Evolutionary conservation across 495 filamentous ascomycete species (phyloP), one percentile per base, ranked within the genome.

Genomic region (Trichodelitschia bisporula): DNA sequence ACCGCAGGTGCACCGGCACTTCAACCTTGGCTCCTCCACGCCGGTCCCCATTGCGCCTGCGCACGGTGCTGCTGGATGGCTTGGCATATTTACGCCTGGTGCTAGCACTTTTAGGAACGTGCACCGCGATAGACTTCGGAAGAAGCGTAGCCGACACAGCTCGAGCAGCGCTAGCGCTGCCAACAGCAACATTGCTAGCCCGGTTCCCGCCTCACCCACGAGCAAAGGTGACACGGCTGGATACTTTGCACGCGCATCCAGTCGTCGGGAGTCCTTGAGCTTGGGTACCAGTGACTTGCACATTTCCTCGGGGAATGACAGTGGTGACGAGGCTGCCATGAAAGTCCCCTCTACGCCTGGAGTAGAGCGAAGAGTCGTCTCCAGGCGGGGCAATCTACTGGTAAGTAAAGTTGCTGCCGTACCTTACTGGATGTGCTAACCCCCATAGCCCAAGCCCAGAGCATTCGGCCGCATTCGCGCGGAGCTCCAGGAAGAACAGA

Each of bases 391-490:
- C 2, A 95, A 82, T 47, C 56, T 97, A 39, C 51, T 97, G 51
- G 82, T 83, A 61, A 44, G 70, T 51, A 8, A 6, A 2, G 27
- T 30, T 19, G 18, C 24, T 33, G 17, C 17, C n/a, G 31, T 31
- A 19, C 33, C 36, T 29, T 32, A 31, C 15, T 26, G 18, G 8
- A 15, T 25, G 3, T 19, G 15, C 10, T 8, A 31, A 4, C 8
- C 15, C 4, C 17, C 18, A 20, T 35, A 75, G 74, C 86, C 86
- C 11, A 99, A 99, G 55, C 78, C 83, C 0, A 91, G 91, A 54
- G 76, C 66, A 0, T 95, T 95, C 49, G 79, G 83, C 2, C 73
- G 86, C 2, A 89, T 99, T 40, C 67, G 74, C 29, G 89, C 86
- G 6, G 78, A 77, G 4, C 62, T 99, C 1, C 57, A 71, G 29